A percentile compares a stretch with the other conserved stretches of the same genome.
Conservation (phyloP, 768 basidiomycete species). For the Termitomyces sp. region DNA sequence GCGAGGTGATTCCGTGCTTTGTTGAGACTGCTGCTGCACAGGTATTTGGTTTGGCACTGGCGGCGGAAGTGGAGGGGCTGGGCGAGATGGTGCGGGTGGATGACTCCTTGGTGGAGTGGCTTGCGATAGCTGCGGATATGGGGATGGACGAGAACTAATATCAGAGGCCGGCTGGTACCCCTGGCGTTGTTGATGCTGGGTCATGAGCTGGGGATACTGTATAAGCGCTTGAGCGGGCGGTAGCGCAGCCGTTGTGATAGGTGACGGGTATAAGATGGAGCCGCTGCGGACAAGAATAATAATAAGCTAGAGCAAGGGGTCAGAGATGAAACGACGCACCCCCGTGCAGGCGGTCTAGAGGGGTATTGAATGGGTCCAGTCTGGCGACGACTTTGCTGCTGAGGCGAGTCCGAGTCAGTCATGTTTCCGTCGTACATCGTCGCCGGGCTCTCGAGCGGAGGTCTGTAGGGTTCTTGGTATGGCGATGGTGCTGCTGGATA, state of each 20-base stretch:
- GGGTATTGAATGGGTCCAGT: too few relatives aligned
- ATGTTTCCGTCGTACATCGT: conserved; percentile 37
- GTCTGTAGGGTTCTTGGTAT: background rate
- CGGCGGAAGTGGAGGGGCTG: conserved; percentile 17
- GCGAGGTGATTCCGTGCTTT: background rate
- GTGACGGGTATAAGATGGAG: conserved; percentile 37
- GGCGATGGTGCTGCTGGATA: background rate
- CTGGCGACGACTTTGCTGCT: too few relatives aligned
- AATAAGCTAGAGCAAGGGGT: background rate
- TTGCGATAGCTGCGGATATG: too few relatives aligned
- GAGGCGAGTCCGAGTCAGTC: too few relatives aligned
- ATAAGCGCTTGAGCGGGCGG: conserved; percentile 45
- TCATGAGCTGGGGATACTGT: conserved; percentile 71
- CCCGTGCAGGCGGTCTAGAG: conserved; percentile 16
- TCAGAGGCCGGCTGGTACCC: conserved; percentile 67
- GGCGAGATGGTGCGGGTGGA: conserved; percentile 15
- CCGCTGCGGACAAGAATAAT: background rate
- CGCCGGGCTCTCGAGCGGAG: conserved; percentile 66
- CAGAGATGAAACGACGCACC: conserved; percentile 21
- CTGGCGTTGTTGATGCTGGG: conserved; percentile 69
- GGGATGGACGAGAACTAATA: background rate
- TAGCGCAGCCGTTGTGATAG: conserved; percentile 69
- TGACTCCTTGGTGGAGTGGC: too few relatives aligned
- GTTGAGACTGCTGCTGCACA: background rate
- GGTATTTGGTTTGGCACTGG: background rate